Evolutionary conservation across 306 rosid species (phyloP).

Genomic region (Corylus americana): DNA sequence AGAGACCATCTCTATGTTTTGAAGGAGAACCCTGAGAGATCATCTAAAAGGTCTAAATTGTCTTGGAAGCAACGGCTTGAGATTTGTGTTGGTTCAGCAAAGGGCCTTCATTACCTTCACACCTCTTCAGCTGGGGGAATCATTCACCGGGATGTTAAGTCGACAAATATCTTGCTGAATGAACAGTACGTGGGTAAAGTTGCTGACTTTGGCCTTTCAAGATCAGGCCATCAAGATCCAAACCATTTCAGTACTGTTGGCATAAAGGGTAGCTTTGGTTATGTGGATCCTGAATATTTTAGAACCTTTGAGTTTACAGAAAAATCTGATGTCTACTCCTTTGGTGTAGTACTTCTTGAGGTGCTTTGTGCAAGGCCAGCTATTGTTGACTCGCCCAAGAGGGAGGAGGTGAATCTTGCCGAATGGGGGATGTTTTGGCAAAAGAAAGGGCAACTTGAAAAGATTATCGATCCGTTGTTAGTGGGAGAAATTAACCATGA

Average conservation of each 20-base stretch:
- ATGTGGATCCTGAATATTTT: slow-evolving; percentile 59
- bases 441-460: neutral
- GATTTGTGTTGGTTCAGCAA: slow-evolving; percentile 57
- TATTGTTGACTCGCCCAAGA: slow-evolving; percentile 26
- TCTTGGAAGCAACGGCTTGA: slow-evolving; percentile 55
- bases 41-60: slow-evolving; percentile 25
- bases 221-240: slow-evolving; percentile 43
- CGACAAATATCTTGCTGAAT: slow-evolving; percentile 54
- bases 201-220: slow-evolving; percentile 64
- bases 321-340: slow-evolving; percentile 60
- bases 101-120: slow-evolving; percentile 59
- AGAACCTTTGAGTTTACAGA: slow-evolving; percentile 46
- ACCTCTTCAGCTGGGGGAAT: slow-evolving; percentile 54
- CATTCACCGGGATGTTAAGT: slow-evolving; percentile 57
- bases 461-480: slow-evolving; percentile 42
- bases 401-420: slow-evolving; percentile 45
- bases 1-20: slow-evolving; percentile 41
- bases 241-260: slow-evolving; percentile 35
- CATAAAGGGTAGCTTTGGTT: slow-evolving; percentile 57
- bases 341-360: slow-evolving; percentile 58
- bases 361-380: slow-evolving; percentile 56
- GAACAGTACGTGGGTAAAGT: slow-evolving; percentile 54
- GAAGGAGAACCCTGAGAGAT: neutral
- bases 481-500: slow-evolving; percentile 33
- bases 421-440: slow-evolving; percentile 54